These are phyloP conservation scores for Penicillium hordei DNA, from an alignment of 2,329 filamentous ascomycete species.

Conservation along the genomic window DNA sequence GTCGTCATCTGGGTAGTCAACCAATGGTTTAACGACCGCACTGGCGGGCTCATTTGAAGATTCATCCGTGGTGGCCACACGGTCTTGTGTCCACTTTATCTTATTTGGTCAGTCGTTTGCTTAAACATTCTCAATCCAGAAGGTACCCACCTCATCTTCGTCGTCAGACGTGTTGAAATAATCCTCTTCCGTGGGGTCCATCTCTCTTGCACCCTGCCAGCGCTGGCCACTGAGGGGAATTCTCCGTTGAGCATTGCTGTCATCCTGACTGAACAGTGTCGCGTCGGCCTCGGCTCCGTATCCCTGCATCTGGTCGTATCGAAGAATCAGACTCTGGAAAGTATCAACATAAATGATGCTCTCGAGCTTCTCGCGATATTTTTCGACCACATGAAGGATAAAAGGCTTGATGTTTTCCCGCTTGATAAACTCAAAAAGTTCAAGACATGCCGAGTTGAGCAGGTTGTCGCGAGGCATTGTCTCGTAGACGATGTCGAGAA, in stretches of 20 bases:
- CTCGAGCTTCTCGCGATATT: conserved; percentile 74
- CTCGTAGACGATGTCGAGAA: conserved; percentile 77
- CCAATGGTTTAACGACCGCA: conserved; percentile 68
- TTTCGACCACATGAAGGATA: conserved; percentile 79
- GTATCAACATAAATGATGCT: conserved; percentile 79
- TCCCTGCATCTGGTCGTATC: conserved; percentile 76
- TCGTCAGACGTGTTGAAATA: conserved; percentile 93
- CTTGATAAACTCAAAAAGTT: conserved; percentile 89
- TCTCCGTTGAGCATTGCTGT: conserved; percentile 53
- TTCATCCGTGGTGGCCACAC: conserved; percentile 31
- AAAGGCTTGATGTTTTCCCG: conserved; percentile 78
- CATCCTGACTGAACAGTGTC: conserved; percentile 68
- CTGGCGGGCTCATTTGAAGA: conserved; percentile 61
- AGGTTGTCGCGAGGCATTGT: conserved; percentile 92
- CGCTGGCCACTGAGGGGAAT: conserved; percentile 57
- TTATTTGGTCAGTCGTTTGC: conserved; percentile 3
- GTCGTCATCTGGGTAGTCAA: conserved; percentile 94
- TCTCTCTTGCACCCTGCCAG: conserved; percentile 73
- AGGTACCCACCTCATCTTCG: conserved; percentile 62
- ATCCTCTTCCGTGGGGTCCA: conserved; percentile 83
- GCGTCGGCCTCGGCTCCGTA: conserved; percentile 64
- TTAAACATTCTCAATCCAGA: not conserved
- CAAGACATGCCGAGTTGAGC: conserved; percentile 87
- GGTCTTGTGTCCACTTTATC: conserved; percentile 38
- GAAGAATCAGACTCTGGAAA: conserved; percentile 71